Evolutionary conservation across 2,329 filamentous ascomycete species (phyloP).

Genomic region (Venturia oleaginea): DNA sequence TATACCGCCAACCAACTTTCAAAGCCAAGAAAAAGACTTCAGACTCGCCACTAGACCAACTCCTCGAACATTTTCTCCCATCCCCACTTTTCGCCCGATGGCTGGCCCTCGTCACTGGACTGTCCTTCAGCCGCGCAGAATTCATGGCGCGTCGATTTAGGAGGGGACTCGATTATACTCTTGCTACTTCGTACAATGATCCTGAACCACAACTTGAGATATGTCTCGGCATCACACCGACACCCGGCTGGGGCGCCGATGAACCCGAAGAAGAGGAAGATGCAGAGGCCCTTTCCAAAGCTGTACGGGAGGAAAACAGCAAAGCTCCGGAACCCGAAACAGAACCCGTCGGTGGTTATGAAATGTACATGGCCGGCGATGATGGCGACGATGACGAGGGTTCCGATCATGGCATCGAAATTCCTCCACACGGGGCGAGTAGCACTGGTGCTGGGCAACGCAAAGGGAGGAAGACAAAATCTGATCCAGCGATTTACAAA

Average conservation of each 20-base stretch:
- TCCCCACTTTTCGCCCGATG: constrained; percentile 82
- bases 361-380: constrained; percentile 87
- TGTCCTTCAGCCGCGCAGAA: constrained; percentile 63
- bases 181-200: constrained; percentile 73
- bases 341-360: constrained; percentile 60
- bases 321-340: constrained; percentile 25
- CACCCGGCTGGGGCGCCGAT: constrained; percentile 65
- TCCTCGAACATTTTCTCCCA: constrained; percentile 74
- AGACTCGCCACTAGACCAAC: constrained; percentile 52
- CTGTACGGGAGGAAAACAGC: constrained; percentile 22
- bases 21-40: constrained; percentile 35
- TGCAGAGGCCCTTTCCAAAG: constrained; percentile 28
- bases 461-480: constrained; percentile 27
- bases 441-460: constrained; percentile 40
- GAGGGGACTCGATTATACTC: constrained; percentile 78
- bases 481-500: constrained; percentile 76
- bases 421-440: constrained; percentile 25
- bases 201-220: constrained; percentile 73
- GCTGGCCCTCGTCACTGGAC: constrained; percentile 74
- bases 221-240: constrained; percentile 79
- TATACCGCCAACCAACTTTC: constrained; percentile 59
- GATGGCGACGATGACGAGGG: constrained; percentile 47
- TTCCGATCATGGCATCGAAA: constrained; percentile 30
- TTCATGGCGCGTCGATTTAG: constrained; percentile 81
- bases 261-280: constrained; percentile 38